Base-by-base conservation (phyloP, 495 filamentous ascomycete genomes). In the Jackrogersella minutella region DNA sequence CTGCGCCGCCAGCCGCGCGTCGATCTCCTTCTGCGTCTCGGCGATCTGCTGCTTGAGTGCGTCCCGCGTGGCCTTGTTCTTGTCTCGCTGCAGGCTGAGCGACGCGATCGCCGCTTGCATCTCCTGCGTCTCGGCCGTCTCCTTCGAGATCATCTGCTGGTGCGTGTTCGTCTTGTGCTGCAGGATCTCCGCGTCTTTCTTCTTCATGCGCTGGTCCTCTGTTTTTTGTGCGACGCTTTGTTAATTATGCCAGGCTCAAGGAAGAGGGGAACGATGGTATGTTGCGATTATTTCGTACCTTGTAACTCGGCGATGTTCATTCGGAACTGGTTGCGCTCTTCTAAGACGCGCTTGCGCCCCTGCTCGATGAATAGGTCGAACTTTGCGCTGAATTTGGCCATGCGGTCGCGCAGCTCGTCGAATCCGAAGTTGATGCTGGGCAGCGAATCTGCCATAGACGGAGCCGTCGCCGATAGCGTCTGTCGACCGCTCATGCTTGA, bases 311-410 rank as follows among this genome's bases (percentile, higher is more conserved):
- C 89, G 43, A 97, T 79, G 68, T 91, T 96, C 80, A 93, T 91
- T 51, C 89, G 88, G 78, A 97, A 98, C 61, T 96, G 88, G 75
- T 97, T 98, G 66, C 92, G 85, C 76, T 99, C 94, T 59, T 97
- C 93, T 11, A 97, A 77, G 5, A 98, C 91, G 47, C 90, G 87
- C 78, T 93, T 95, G 14, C 93, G 86, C 2, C 93, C 92, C 57
- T 89, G 86, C 64, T 96, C 93, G 68, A 99, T 97, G 72, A 97
- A 97, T 5, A 88, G 88, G 72, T 98, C 95, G 68, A 99, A 99
- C 58, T 86, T 90, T 8, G 87, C 86, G 0, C 92, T 98, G 76
- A 99, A 99, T 51, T 90, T 90, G 24, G 90, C 87, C 94, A 99
- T 98, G 78, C 92, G 89, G 66, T 92, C 92, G 77, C 93, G 93